Evolutionary conservation across 148 eudicot genomes (phyloP), one percentile per base, ranked within the genome.

Genomic region (Polygonum aviculare): DNA sequence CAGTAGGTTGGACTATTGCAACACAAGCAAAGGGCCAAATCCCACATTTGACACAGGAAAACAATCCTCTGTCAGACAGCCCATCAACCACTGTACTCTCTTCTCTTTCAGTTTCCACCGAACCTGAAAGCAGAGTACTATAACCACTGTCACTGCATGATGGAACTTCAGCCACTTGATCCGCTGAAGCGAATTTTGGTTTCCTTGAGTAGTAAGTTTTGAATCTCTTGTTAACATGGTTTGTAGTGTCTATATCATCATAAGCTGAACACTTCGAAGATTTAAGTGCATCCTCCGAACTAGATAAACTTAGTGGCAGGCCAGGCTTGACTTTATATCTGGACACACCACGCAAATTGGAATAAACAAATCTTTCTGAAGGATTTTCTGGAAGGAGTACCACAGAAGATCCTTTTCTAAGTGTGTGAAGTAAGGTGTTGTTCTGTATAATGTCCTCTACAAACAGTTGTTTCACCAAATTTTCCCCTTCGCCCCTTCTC

Each of bases 41-140:
- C 75, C 99, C 99, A 86, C 99, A 95, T 81, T 93, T 90, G 78
- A 91, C 96, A 72, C 99, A 95, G 35, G 99, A 92, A 85, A 95
- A 95, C 73, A 95, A 80, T 74, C 96, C 94, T 72, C 89, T 88
- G 33, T 86, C 88, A 1, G 90, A 77, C 33, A 83, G 54, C 59
- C 80, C 88, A 75, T 87, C 91, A 77, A 83, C 74, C 78, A 76
- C 80, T 79, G 86, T 78, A 74, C 72, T 80, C 80, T 78, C 83
- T 71, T 77, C 85, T 41, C 62, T 78, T 77, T 48, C 86, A 60
- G 79, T 69, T 35, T 82, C 85, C 54, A 77, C 47, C 15, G 87
- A 69, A 44, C 63, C 55, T 48, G 72, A 76, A 35, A 78, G 67
- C 39, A 50, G 60, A 74, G 77, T 62, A 45, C 74, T 69, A 67